Conservation (phyloP, 495 filamentous ascomycete species). For the Neurospora sp. region DNA sequence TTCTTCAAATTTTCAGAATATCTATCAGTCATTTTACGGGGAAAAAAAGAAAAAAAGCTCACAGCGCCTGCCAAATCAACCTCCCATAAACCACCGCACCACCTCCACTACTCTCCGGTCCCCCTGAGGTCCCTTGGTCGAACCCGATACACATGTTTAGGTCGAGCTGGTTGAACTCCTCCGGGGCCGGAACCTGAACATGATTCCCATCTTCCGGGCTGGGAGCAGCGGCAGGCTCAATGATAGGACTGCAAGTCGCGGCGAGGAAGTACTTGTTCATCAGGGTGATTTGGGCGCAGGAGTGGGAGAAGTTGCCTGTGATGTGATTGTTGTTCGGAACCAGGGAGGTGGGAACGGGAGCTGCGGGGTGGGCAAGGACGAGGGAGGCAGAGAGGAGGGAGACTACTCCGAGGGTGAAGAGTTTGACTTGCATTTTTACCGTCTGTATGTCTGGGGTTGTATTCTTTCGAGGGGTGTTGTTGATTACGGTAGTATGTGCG, state of each 20-base stretch:
- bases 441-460: neutral
- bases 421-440: too few relatives aligned
- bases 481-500: neutral
- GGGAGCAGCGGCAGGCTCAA: neutral
- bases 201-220: neutral
- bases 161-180: conserved; percentile 8
- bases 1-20: too few relatives aligned
- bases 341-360: neutral
- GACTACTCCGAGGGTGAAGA: too few relatives aligned
- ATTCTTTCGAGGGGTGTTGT: neutral
- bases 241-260: conserved; percentile 2
- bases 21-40: too few relatives aligned
- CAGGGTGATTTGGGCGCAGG: conserved; percentile 10
- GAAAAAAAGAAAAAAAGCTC: neutral
- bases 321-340: neutral
- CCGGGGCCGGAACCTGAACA: neutral
- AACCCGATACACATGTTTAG: conserved; percentile 12
- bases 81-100: conserved; percentile 5
- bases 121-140: neutral
- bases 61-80: neutral
- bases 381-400: too few relatives aligned
- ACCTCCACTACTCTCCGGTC: neutral
- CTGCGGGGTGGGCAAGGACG: too few relatives aligned
- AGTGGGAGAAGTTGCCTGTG: conserved; percentile 7
- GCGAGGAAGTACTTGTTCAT: conserved; percentile 1